phyloP scores from a whole-genome alignment of 1,284 basidiomycete genomes.

The Ustilago shanxiensis region DNA sequence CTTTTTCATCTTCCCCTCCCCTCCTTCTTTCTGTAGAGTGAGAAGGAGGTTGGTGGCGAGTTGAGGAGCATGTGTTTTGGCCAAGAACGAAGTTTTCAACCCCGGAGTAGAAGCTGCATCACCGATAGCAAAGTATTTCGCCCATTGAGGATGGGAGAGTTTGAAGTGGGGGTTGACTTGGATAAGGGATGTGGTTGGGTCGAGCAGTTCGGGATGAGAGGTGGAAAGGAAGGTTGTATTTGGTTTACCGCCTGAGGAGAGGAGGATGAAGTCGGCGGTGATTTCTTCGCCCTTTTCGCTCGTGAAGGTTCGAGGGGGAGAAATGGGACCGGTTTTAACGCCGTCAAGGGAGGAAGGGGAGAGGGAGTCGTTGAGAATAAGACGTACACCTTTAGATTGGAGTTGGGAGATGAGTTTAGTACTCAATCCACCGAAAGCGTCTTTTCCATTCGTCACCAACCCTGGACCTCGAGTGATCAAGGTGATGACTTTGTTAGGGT shows the following conservation, averaged over 20 bases:
- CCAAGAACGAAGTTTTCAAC: slow-evolving; percentile 40
- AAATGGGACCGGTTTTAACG: slow-evolving; percentile 25
- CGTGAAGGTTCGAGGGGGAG: slow-evolving; percentile 14
- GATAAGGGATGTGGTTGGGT: slow-evolving; percentile 58
- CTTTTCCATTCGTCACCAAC: slow-evolving; percentile 36
- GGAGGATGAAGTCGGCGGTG: slow-evolving; percentile 71
- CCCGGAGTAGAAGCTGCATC: slow-evolving; percentile 60
- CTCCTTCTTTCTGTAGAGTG: slow-evolving; percentile 27
- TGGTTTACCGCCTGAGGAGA: slow-evolving; percentile 71
- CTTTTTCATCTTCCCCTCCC: slow-evolving; percentile 15
- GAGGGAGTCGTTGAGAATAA: slow-evolving; percentile 57
- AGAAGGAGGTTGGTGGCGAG: slow-evolving; percentile 52
- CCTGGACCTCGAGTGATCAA: slow-evolving; percentile 59
- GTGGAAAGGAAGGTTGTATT: slow-evolving; percentile 63
- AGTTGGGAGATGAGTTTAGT: slow-evolving; percentile 61
- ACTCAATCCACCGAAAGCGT: slow-evolving; percentile 43
- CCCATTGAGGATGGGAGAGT: slow-evolving; percentile 26
- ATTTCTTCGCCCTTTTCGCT: slow-evolving; percentile 29
- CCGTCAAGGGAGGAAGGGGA: slow-evolving; percentile 42
- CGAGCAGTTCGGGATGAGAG: slow-evolving; percentile 61
- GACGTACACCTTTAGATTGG: slow-evolving; percentile 64
- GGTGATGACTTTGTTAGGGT: slow-evolving; percentile 63
- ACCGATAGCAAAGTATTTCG: slow-evolving; percentile 62
- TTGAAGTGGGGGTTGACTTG: slow-evolving; percentile 64
- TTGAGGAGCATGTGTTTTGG: slow-evolving; percentile 36